Base-by-base conservation (phyloP, 257 asterid genomes). In the Nyctanthes arbortristis region DNA sequence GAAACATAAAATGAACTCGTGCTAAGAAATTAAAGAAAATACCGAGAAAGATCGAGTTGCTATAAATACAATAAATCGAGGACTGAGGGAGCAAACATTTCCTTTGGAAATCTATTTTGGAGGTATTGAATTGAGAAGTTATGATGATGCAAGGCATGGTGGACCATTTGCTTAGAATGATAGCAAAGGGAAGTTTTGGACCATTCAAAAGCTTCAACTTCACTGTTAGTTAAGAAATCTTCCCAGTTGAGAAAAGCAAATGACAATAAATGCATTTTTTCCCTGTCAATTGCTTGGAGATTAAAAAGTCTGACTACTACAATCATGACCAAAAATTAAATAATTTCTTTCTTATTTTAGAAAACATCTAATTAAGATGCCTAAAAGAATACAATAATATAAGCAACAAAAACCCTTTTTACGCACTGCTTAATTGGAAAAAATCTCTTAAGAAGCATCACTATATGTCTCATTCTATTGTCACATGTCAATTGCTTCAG, bases 181-280 rank as follows among this genome's bases (percentile, higher is more conserved):
- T 66, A 74, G 79, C n/a, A 80, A 76, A 73, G 80, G 82, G 75
- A 34, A 64, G 7, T 74, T 81, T 67, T 56, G 78, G 61, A 77
- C 56, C 61, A 2, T 77, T 74, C 73, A 33, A 68, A 67, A 54
- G 70, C 80, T 81, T 77, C 65, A 67, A 39, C 69, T 71, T 81
- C 40, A 80, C 71, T 55, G 22, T 52, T 52, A 52, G 10, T 52
- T 52, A 52, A 52, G 29, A 10, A 52, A 31, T 31, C 59, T 52
- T 24, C 55, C 55, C 30, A 20, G 24, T 18, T 52, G 31, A 52
- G 58, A 49, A 24, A 52, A 16, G 14, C n/a, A 52, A 24, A 52
- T n/a, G n/a, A n/a, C n/a, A 52, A 52, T 52, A 52, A 9, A 14
- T 52, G 28, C 31, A 8, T 49, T 49, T 47, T 20, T 22, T 3